These are phyloP conservation scores for Phlebiopsis gigantea DNA, from an alignment of 768 basidiomycete genomes.

Conservation along the genomic window DNA sequence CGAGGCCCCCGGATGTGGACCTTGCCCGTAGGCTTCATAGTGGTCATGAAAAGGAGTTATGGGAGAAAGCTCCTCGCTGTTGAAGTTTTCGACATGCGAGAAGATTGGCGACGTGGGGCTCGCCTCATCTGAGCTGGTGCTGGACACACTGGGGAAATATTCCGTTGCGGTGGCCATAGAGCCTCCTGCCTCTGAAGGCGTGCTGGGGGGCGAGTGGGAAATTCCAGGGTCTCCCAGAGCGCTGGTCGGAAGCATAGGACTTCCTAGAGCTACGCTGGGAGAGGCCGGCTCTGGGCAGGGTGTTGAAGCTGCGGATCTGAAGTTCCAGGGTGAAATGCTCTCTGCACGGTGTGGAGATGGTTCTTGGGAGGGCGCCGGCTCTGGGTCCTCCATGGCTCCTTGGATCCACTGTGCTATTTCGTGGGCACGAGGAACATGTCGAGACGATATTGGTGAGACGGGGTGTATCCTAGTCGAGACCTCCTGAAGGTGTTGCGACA, in stretches of 20 bases:
- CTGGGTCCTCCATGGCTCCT: neutral
- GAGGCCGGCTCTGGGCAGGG: neutral
- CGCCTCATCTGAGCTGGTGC: neutral
- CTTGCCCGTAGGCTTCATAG: neutral
- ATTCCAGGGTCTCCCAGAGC: neutral
- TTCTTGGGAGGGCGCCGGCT: neutral
- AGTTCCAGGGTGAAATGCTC: neutral
- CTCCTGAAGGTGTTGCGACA: neutral
- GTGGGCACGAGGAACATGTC: neutral
- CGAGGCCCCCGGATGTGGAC: neutral
- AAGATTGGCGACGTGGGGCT: neutral
- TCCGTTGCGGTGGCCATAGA: neutral
- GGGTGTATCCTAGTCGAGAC: neutral
- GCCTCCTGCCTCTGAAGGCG: neutral
- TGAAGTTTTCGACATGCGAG: neutral
- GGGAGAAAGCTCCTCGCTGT: neutral
- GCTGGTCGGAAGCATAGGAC: neutral
- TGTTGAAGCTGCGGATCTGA: neutral
- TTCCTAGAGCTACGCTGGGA: neutral
- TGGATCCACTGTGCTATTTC: neutral
- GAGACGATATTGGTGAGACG: neutral
- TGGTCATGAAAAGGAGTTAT: neutral
- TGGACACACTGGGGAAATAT: neutral
- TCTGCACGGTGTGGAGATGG: too few species aligned
- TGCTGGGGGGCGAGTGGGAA: neutral